Base-by-base conservation (phyloP, 1,284 basidiomycete species). In the Ceratobasidium sp. region DNA sequence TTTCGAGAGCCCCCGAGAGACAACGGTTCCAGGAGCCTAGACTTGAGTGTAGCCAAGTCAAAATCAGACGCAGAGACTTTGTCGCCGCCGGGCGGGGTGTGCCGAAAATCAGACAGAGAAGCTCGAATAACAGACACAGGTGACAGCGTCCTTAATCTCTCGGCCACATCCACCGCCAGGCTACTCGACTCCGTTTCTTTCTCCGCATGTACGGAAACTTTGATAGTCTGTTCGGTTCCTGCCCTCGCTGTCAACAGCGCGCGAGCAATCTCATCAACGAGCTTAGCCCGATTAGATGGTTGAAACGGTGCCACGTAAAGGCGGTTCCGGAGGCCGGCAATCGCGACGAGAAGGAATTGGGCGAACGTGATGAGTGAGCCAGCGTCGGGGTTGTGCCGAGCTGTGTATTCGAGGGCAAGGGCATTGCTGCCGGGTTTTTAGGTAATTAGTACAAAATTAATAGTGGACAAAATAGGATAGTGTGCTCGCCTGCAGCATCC, bases 281-380 rank as follows among this genome's bases (percentile, higher is more conserved):
- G 54, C 13, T 29, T 27, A 4, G 48, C 43, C 29, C 49, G n/a
- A 6, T 31, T 74, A 0, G 31, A 31, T 16, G 27, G 63, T 43
- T 49, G 73, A 29, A 53, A 41, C 27, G 59, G 76, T 5, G 58
- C 27, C 7, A 78, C 74, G 79, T 81, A 80, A 46, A 91, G 74
- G 79, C 92, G 89, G 51, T 83, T 85, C 0, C 88, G 88, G 19
- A 93, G 84, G 0, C 90, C 89, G 77, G 89, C 84, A 0, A 94
- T 77, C 8, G 93, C 89, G 74, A 96, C 89, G 78, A 91, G 81
- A 68, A 92, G 76, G 82, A 95, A 96, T 81, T 96, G 95, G 56
- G 90, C 86, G 78, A 95, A 92, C 0, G 95, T 96, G 79, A 96
- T 89, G 69, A 96, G 87, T 24, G 91, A 88, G 72, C 94, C 94